Percentiles rank a stretch among this genome's conserved stretches.
phyloP scores from a whole-genome alignment of 2,329 filamentous ascomycete genomes.

The Cryphonectria radicalis region DNA sequence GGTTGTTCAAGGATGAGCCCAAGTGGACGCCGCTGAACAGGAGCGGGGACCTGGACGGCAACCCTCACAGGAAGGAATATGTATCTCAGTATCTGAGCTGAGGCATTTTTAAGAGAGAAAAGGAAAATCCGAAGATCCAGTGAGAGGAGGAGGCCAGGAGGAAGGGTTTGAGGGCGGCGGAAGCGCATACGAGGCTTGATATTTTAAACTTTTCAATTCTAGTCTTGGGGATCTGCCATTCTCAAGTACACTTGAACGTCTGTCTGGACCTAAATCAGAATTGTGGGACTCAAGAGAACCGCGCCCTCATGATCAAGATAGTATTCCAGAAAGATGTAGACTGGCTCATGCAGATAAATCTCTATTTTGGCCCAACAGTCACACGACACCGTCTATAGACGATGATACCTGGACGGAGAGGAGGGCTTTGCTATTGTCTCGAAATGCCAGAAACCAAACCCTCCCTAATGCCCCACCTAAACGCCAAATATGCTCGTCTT shows the following conservation, averaged over 20 bases:
- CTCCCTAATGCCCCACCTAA: background rate
- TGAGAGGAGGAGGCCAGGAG: background rate
- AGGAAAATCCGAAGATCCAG: too few relatives aligned
- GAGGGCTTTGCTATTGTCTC: background rate
- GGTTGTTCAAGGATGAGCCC: constrained; percentile 96
- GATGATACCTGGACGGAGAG: background rate
- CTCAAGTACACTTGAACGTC: background rate
- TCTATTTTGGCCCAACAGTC: constrained; percentile 6
- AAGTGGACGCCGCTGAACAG: constrained; percentile 97
- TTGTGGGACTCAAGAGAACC: background rate
- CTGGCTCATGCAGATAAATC: constrained; percentile 13
- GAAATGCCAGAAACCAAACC: background rate
- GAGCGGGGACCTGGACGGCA: constrained; percentile 74
- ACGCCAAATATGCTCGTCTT: constrained; percentile 19
- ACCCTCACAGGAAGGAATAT: constrained; percentile 80
- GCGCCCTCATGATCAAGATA: background rate
- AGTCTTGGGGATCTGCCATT: background rate
- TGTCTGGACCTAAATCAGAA: background rate
- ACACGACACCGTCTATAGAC: background rate
- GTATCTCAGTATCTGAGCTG: constrained; percentile 53
- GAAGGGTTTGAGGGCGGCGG: background rate
- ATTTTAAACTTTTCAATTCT: background rate
- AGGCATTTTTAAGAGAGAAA: background rate
- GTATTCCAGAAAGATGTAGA: background rate
- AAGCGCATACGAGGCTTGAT: background rate